Conservation (phyloP, 495 filamentous ascomycete species). For the Penicillium paradoxum region DNA sequence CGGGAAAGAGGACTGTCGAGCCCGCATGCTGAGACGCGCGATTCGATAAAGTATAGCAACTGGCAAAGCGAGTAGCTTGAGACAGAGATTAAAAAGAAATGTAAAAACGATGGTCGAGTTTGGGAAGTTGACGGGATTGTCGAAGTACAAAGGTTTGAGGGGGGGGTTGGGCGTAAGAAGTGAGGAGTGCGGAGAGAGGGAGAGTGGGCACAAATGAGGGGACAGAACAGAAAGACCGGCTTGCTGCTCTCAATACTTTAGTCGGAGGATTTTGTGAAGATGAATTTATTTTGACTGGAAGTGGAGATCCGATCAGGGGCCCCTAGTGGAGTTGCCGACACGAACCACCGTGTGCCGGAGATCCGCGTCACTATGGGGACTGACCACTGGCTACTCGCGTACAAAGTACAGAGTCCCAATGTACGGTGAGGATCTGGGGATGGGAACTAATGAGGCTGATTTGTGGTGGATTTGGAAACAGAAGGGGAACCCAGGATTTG, state of each 20-base stretch:
- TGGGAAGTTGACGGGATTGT: background rate
- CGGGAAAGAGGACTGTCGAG: constrained; percentile 24
- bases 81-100: background rate
- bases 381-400: background rate
- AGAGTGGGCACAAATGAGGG: constrained; percentile 3
- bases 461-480: no score
- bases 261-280: constrained; percentile 9
- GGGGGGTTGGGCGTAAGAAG: background rate
- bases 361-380: background rate
- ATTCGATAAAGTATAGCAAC: constrained; percentile 1
- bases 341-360: background rate
- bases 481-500: no score
- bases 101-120: constrained; percentile 1
- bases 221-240: constrained; percentile 1
- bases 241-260: background rate
- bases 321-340: constrained; percentile 1
- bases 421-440: no score
- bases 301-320: constrained; percentile 10
- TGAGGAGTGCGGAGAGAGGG: background rate
- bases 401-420: no score
- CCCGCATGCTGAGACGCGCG: constrained; percentile 29
- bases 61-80: background rate
- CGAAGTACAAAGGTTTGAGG: background rate
- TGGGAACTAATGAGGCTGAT: no score
- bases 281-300: background rate